phyloP scores from a whole-genome alignment of 106 monocot genomes.

The Narthecium ossifragum region DNA sequence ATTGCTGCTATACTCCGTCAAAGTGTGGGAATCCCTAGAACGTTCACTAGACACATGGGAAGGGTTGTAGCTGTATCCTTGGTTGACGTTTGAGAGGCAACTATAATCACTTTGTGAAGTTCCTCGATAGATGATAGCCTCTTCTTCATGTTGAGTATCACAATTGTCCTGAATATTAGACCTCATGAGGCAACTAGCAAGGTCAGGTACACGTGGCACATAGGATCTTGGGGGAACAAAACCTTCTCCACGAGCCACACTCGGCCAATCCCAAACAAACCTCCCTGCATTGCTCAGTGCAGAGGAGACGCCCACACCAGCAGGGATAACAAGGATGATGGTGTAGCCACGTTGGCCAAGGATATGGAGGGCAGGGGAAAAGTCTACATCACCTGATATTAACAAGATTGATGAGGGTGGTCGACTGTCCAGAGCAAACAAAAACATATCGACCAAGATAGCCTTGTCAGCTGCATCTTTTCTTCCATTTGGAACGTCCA shows the following conservation, averaged over 20 bases:
- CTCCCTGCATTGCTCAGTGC: constrained; percentile 76
- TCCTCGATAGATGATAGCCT: constrained; percentile 62
- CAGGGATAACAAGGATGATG: constrained; percentile 75
- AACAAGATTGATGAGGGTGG: constrained; percentile 88
- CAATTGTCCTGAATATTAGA: constrained; percentile 10
- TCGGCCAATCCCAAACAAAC: constrained; percentile 96
- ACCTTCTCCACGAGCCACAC: constrained; percentile 79
- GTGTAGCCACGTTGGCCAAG: constrained; percentile 93
- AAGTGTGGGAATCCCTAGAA: constrained; percentile 9
- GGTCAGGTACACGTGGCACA: constrained; percentile 18
- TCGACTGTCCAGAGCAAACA: constrained; percentile 77
- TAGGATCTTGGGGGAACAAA: constrained; percentile 47
- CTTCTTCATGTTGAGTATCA: constrained; percentile 61
- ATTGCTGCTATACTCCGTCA: constrained; percentile 13
- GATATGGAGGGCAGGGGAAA: constrained; percentile 90
- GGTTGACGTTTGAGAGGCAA: constrained; percentile 17
- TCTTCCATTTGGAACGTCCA: constrained; percentile 88
- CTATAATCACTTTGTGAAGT: constrained; percentile 18
- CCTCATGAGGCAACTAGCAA: constrained; percentile 18
- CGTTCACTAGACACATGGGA: constrained; percentile 18
- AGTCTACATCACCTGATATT: constrained; percentile 94
- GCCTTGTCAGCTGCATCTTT: constrained; percentile 99
- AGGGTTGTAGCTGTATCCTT: constrained; percentile 21
- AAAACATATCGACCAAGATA: constrained; percentile 89
- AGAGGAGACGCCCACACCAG: constrained; percentile 52